These are phyloP conservation scores for Hermanozyma aechmeae DNA, from an alignment of 805 yeast species.

Conservation along the genomic window DNA sequence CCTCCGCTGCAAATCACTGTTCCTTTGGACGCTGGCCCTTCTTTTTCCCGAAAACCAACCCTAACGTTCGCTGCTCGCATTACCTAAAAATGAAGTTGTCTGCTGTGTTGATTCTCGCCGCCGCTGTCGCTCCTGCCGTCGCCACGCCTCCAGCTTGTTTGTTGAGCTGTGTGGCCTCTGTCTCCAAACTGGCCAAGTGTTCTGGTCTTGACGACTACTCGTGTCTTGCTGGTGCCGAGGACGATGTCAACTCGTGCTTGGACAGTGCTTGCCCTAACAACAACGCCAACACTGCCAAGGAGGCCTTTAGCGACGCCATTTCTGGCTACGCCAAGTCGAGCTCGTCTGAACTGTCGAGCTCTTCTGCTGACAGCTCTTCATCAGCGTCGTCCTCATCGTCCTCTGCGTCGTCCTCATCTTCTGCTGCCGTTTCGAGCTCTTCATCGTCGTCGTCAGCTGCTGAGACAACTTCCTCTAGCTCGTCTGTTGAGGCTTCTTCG, in stretches of 20 bases:
- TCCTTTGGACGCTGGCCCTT: too few relatives aligned
- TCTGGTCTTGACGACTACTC: slow-evolving; percentile 49
- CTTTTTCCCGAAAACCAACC: too few relatives aligned
- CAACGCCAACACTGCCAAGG: slow-evolving; percentile 46
- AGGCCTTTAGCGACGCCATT: slow-evolving; percentile 37
- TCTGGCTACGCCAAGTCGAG: slow-evolving; percentile 35
- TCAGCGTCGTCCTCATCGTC: slow-evolving; percentile 11
- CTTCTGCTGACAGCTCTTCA: slow-evolving; percentile 8
- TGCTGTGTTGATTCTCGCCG: slow-evolving; percentile 21
- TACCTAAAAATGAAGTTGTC: slow-evolving; percentile 9
- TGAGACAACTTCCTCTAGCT: slow-evolving; percentile 15
- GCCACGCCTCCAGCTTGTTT: slow-evolving; percentile 89
- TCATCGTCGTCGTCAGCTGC: slow-evolving; percentile 12
- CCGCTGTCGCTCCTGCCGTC: slow-evolving; percentile 37
- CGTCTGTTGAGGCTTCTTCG: slow-evolving; percentile 15
- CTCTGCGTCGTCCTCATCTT: slow-evolving; percentile 15
- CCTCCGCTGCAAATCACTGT: too few relatives aligned
- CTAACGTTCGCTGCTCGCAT: too few relatives aligned
- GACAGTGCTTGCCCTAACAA: slow-evolving; percentile 60
- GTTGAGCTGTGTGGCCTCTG: slow-evolving; percentile 78
- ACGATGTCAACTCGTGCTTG: slow-evolving; percentile 54
- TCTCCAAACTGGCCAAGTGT: slow-evolving; percentile 50
- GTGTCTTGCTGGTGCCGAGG: slow-evolving; percentile 59
- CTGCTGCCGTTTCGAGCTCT: slow-evolving; percentile 22
- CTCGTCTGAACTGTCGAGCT: slow-evolving; percentile 12